Conservation (phyloP, 306 rosid genomes). For the Sicyos edulis region DNA sequence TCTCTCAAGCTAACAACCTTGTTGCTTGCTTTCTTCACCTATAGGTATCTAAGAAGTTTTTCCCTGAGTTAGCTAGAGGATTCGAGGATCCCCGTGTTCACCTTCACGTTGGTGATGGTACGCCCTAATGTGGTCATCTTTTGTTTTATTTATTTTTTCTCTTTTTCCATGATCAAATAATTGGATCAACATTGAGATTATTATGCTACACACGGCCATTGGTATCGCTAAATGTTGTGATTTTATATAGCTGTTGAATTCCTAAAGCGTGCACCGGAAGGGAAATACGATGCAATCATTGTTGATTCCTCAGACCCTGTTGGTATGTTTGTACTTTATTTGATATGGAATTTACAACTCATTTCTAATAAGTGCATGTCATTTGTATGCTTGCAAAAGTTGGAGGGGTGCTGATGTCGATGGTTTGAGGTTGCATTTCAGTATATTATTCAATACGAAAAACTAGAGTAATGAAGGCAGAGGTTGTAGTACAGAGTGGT, state of each 20-base stretch:
- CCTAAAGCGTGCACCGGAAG: constrained; percentile 52
- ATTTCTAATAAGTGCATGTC: background rate
- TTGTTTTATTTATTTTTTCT: too few relatives aligned
- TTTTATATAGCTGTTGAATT: constrained; percentile 65
- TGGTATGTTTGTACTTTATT: constrained; percentile 44
- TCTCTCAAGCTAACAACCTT: too few relatives aligned
- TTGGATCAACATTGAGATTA: too few relatives aligned
- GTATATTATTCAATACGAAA: background rate
- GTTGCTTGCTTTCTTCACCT: too few relatives aligned
- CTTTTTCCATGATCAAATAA: too few relatives aligned
- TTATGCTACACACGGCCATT: constrained; percentile 7
- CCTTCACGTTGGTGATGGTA: too few relatives aligned
- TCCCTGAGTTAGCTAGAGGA: too few relatives aligned
- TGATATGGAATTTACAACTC: background rate
- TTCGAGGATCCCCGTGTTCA: too few relatives aligned
- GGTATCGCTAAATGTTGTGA: background rate
- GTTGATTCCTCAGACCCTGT: constrained; percentile 99
- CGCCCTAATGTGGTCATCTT: too few relatives aligned
- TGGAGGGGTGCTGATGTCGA: background rate
- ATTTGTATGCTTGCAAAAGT: background rate
- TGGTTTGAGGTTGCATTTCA: background rate
- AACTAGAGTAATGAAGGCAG: background rate
- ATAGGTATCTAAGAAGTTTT: too few relatives aligned
- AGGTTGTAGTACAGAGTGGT: background rate
- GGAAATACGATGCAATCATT: constrained; percentile 80